Evolutionary conservation across 768 basidiomycete species (phyloP).

Genomic region (Tulasnella sp.): DNA sequence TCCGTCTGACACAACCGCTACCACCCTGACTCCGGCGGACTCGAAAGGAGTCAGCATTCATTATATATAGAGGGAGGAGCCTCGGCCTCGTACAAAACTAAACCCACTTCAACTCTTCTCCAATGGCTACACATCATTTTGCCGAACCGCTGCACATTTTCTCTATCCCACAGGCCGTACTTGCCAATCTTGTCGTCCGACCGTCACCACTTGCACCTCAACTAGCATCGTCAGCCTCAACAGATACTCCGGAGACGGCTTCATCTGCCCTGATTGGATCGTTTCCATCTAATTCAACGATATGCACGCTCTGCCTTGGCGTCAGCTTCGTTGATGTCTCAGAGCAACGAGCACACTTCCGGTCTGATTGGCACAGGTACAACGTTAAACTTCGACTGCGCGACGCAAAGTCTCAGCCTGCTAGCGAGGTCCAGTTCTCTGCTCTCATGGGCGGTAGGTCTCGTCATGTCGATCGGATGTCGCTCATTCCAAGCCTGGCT

Average conservation of each 20-base stretch:
- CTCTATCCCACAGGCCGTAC: constrained; percentile 12
- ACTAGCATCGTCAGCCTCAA: neutral
- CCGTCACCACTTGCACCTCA: constrained; percentile 8
- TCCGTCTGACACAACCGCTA: too few species aligned
- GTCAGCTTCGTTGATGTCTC: constrained; percentile 60
- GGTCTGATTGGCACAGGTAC: constrained; percentile 96
- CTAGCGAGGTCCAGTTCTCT: constrained; percentile 61
- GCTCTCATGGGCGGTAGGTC: constrained; percentile 68
- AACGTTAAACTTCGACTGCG: constrained; percentile 74
- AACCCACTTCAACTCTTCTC: neutral
- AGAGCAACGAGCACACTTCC: constrained; percentile 77
- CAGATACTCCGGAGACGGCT: neutral
- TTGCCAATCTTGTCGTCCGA: constrained; percentile 12
- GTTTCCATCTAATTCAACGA: constrained; percentile 16
- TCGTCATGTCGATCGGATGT: neutral
- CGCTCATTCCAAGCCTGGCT: constrained; percentile 8
- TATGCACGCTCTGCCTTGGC: constrained; percentile 65
- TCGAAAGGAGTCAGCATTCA: too few species aligned
- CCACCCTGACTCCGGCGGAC: too few species aligned
- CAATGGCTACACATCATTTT: neutral
- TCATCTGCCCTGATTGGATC: neutral
- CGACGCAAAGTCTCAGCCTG: constrained; percentile 41
- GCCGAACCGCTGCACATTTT: constrained; percentile 17
- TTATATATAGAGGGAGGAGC: too few species aligned
- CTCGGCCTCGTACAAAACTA: too few species aligned